Evolutionary conservation across 2,329 filamentous ascomycete species (phyloP).

Genomic region (Canariomyces notabilis): DNA sequence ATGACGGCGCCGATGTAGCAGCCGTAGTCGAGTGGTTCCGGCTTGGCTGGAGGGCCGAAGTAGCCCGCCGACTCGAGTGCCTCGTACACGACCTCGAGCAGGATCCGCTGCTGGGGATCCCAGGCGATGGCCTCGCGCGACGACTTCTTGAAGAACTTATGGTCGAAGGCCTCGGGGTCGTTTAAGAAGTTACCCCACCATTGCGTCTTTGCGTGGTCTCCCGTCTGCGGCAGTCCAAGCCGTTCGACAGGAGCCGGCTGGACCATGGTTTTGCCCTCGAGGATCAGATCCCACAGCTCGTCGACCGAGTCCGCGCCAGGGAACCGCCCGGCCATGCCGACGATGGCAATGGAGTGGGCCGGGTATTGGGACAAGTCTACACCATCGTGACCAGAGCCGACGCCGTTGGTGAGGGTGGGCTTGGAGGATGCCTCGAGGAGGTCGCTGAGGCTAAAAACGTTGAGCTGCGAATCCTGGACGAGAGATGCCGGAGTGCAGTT

Average conservation of each 20-base stretch:
- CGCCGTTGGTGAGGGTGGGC: too few species aligned
- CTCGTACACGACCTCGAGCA: constrained; percentile 39
- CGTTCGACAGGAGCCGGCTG: constrained; percentile 17
- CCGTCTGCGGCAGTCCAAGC: background rate
- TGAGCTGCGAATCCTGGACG: too few species aligned
- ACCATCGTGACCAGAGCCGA: too few species aligned
- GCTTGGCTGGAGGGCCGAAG: constrained; percentile 13
- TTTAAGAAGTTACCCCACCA: constrained; percentile 24
- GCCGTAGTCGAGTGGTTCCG: constrained; percentile 33
- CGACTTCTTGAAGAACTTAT: constrained; percentile 38
- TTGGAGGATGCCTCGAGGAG: too few species aligned
- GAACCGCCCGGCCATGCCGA: constrained; percentile 34
- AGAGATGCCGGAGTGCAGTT: too few species aligned
- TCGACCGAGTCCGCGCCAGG: constrained; percentile 31
- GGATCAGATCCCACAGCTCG: constrained; percentile 32
- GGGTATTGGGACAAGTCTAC: background rate
- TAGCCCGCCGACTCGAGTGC: constrained; percentile 30
- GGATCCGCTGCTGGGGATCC: constrained; percentile 39
- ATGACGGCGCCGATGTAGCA: constrained; percentile 28
- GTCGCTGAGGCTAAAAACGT: too few species aligned
- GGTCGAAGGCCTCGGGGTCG: constrained; percentile 32
- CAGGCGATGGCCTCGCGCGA: constrained; percentile 35
- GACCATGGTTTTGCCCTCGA: constrained; percentile 23
- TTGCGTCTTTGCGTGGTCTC: background rate
- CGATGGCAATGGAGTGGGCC: constrained; percentile 28